These are phyloP conservation scores for Rhodotorula glutinis DNA, from an alignment of 1,284 basidiomycete genomes.

Conservation along the genomic window DNA sequence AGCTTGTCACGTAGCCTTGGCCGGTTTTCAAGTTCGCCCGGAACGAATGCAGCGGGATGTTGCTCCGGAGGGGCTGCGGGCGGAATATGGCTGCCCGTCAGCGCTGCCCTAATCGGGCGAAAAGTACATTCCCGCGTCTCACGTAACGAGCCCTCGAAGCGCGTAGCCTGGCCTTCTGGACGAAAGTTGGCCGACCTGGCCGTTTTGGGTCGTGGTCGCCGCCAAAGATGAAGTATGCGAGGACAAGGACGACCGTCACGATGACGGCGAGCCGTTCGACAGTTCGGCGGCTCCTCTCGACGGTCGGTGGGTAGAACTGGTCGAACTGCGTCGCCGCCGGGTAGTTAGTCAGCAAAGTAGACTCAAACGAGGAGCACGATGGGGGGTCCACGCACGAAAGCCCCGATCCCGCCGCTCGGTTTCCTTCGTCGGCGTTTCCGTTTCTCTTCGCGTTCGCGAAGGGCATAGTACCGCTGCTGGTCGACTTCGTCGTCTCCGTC, in stretches of 20 bases:
- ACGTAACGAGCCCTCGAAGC: conserved; percentile 19
- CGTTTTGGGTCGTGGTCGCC: neutral
- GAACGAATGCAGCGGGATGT: conserved; percentile 35
- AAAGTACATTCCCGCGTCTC: neutral
- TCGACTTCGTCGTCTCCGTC: conserved; percentile 6
- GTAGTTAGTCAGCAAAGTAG: neutral
- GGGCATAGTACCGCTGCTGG: neutral
- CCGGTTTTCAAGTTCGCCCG: conserved; percentile 25
- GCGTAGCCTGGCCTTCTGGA: conserved; percentile 24
- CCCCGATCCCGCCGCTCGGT: conserved; percentile 4
- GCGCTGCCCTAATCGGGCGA: too few species aligned
- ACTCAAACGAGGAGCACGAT: too few species aligned
- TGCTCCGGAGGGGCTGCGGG: conserved; percentile 19
- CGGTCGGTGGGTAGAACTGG: conserved; percentile 21
- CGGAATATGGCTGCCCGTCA: rapidly evolving
- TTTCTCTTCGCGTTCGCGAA: neutral
- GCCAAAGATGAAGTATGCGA: conserved; percentile 8
- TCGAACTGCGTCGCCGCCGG: conserved; percentile 28
- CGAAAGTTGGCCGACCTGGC: neutral
- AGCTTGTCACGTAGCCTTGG: conserved; percentile 34
- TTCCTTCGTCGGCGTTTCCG: neutral
- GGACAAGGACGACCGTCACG: neutral
- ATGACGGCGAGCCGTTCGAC: conserved; percentile 16
- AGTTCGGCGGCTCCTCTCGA: conserved; percentile 18
- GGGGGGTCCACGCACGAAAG: conserved; percentile 14